Evolutionary conservation across 176 grass and related monocot genomes (phyloP).

Genomic region (sorghum (Sorghum bicolor)): Sorghum_bicolor_NCBIv3 NC_012878.2:52479001-52479500

Average conservation of each 20-base stretch:
- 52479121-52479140: background rate
- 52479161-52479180: background rate
- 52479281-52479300: background rate
- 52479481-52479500: slow-evolving; percentile 70
- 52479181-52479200: background rate
- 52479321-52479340: background rate
- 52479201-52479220: background rate
- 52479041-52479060: background rate
- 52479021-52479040: background rate
- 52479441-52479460: slow-evolving; percentile 76
- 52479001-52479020: background rate
- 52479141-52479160: background rate
- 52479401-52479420: slow-evolving; percentile 75
- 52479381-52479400: slow-evolving; percentile 61
- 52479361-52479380: slow-evolving; percentile 71
- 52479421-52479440: slow-evolving; percentile 72
- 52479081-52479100: slow-evolving; percentile 30
- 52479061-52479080: background rate
- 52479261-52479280: background rate
- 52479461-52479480: slow-evolving; percentile 76
- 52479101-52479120: background rate
- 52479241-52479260: background rate
- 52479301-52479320: too few species aligned
- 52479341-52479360: background rate
- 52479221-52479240: background rate